These are phyloP conservation scores for Hygrophorus pudorinus DNA, from an alignment of 768 basidiomycete species.

Conservation along the genomic window DNA sequence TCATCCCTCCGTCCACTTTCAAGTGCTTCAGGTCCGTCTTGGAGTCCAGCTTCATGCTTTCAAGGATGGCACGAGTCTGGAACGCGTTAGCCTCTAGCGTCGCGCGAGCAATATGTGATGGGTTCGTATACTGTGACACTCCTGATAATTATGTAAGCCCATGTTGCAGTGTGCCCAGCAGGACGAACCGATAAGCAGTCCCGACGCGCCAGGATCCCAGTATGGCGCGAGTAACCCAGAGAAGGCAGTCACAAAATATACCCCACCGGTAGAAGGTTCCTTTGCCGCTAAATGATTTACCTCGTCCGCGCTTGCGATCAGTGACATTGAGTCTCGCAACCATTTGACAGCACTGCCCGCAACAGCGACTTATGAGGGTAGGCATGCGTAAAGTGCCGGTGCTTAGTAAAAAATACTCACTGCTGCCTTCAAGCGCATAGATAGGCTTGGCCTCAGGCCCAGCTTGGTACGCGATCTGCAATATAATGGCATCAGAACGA, in stretches of 20 bases:
- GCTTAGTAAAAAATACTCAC: constrained; percentile 34
- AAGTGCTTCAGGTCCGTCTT: constrained; percentile 68
- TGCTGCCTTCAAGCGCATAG: constrained; percentile 92
- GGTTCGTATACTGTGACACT: constrained; percentile 80
- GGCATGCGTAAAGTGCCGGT: not conserved
- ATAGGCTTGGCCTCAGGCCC: constrained; percentile 69
- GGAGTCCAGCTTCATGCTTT: constrained; percentile 93
- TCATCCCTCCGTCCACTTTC: constrained; percentile 98
- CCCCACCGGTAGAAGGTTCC: constrained; percentile 72
- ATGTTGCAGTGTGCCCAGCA: not conserved
- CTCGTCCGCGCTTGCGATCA: constrained; percentile 74
- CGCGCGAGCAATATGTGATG: constrained; percentile 88
- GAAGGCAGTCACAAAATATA: constrained; percentile 97
- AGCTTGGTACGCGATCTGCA: constrained; percentile 81
- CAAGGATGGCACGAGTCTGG: constrained; percentile 91
- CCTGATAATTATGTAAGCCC: constrained; percentile 25
- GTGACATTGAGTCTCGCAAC: constrained; percentile 82
- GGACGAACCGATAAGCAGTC: constrained; percentile 65
- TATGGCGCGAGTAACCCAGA: constrained; percentile 93
- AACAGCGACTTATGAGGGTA: constrained; percentile 58
- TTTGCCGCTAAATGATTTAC: constrained; percentile 78
- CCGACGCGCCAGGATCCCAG: constrained; percentile 92
- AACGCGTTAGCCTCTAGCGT: constrained; percentile 94
- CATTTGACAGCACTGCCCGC: constrained; percentile 96
- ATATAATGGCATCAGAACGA: not conserved